Evolutionary conservation across 2,329 filamentous ascomycete genomes (phyloP).

Genomic region (Incumbomyces lentus): DNA sequence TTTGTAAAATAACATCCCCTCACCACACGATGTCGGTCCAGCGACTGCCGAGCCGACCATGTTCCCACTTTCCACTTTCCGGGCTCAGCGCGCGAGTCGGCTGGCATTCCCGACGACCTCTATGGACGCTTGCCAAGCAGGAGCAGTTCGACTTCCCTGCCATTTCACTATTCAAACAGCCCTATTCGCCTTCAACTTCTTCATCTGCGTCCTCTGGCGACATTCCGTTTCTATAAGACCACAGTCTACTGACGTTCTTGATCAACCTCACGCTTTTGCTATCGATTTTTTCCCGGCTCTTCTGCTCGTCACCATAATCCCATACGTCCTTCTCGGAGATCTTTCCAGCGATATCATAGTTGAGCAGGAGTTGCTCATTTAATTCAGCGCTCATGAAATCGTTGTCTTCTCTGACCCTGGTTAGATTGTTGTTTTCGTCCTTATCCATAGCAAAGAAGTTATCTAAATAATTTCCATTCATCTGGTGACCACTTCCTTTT

Average conservation of each 20-base stretch:
- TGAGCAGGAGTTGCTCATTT: constrained; percentile 10
- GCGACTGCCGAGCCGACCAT: no score
- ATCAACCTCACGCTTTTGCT: constrained; percentile 19
- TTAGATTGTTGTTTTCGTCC: constrained; percentile 8
- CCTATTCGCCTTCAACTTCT: neutral
- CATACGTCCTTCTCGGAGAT: constrained; percentile 8
- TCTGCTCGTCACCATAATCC: constrained; percentile 4
- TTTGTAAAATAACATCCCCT: no score
- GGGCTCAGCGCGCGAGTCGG: no score
- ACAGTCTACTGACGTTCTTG: constrained; percentile 30
- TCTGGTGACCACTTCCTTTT: constrained; percentile 31
- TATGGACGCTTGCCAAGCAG: no score
- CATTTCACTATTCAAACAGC: neutral
- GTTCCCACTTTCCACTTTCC: no score
- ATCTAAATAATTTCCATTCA: constrained; percentile 37
- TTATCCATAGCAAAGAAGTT: constrained; percentile 30
- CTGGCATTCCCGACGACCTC: no score
- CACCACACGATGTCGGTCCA: no score
- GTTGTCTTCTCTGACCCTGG: constrained; percentile 23
- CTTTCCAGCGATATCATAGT: constrained; percentile 12
- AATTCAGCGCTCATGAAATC: constrained; percentile 28
- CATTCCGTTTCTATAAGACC: constrained; percentile 31
- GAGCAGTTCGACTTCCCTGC: no score
- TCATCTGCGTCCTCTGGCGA: constrained; percentile 13
- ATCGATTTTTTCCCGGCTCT: constrained; percentile 9